Conservation (phyloP, 345 rosid species). For the Cardiospermum halicacabum region DNA sequence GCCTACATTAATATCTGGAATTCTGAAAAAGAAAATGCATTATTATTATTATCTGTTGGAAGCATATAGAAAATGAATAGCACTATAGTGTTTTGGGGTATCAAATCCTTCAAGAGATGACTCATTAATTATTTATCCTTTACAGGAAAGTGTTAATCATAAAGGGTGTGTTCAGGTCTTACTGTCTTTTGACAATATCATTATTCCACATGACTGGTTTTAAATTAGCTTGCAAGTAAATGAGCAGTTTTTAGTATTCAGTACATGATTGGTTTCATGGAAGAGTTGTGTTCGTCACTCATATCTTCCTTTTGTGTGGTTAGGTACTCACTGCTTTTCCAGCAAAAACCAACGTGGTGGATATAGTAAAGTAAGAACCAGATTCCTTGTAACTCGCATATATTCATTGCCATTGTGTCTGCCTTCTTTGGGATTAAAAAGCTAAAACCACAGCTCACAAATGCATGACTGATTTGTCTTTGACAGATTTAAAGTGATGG, state of each 20-base stretch:
- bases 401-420: background rate
- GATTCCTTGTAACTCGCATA: background rate
- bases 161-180: background rate
- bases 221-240: background rate
- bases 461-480: too few relatives aligned
- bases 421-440: background rate
- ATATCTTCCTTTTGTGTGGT: background rate
- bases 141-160: too few relatives aligned
- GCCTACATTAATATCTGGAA: background rate
- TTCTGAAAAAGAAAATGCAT: background rate
- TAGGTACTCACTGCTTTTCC: background rate
- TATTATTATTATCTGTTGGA: background rate
- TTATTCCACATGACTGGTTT: background rate
- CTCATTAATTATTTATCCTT: too few relatives aligned
- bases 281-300: background rate
- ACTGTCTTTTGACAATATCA: background rate
- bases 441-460: background rate
- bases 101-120: background rate
- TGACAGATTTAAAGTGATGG: too few relatives aligned
- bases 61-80: background rate
- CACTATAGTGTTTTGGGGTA: background rate
- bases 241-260: background rate
- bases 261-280: background rate
- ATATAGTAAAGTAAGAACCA: constrained; percentile 1
- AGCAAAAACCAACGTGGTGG: background rate